Evolutionary conservation across 2,329 filamentous ascomycete genomes (phyloP).

Genomic region (Emericellopsis atlantica): DNA sequence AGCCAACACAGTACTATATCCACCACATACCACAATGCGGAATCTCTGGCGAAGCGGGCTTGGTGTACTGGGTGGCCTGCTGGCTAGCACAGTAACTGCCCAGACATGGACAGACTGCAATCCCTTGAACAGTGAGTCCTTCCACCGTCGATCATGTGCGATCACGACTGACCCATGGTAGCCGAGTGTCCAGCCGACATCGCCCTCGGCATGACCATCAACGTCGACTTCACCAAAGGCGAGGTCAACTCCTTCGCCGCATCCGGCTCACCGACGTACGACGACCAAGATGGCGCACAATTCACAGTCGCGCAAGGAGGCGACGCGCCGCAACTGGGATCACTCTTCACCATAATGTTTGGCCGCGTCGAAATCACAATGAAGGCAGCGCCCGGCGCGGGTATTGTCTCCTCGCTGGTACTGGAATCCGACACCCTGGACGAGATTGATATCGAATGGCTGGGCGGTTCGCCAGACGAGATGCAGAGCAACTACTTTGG

Average conservation of each 20-base stretch:
- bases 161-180: neutral
- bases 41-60: neutral
- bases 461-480: conserved; percentile 62
- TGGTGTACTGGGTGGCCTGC: conserved; percentile 8
- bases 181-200: conserved; percentile 57
- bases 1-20: too few relatives aligned
- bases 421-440: conserved; percentile 85
- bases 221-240: conserved; percentile 72
- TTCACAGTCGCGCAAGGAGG: conserved; percentile 71
- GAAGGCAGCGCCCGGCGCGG: conserved; percentile 75
- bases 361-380: conserved; percentile 77
- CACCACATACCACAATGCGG: neutral
- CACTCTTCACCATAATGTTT: conserved; percentile 99
- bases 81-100: conserved; percentile 12
- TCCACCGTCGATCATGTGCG: neutral
- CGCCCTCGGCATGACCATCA: conserved; percentile 71
- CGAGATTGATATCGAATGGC: conserved; percentile 96
- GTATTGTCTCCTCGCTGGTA: conserved; percentile 88
- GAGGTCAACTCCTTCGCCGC: conserved; percentile 66
- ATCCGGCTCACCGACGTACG: conserved; percentile 60
- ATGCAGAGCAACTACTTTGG: conserved; percentile 98
- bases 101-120: conserved; percentile 29
- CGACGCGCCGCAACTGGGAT: conserved; percentile 75
- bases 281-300: conserved; percentile 53
- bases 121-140: conserved; percentile 13